Conservation (phyloP, 164 flowering plant species). For the Vitis amurensis region DNA sequence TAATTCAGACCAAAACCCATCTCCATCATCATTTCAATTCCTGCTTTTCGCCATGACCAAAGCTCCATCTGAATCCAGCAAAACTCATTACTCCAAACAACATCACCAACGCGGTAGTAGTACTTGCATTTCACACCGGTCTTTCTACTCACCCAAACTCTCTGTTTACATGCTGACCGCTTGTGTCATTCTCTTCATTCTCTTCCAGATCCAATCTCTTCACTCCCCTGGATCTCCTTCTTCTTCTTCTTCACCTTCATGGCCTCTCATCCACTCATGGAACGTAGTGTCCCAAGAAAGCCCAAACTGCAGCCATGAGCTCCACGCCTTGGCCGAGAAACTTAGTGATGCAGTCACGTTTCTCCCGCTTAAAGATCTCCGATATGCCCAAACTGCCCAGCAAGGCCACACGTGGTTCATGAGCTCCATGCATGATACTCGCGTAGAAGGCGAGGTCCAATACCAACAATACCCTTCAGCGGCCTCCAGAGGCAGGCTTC, state of each 20-base stretch:
- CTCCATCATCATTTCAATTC: no score
- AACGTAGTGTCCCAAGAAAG: no score
- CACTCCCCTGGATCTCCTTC: neutral
- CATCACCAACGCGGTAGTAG: no score
- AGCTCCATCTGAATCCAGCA: no score
- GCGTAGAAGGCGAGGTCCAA: constrained; percentile 25
- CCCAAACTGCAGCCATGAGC: no score
- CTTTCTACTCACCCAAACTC: neutral
- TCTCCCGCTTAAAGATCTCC: constrained; percentile 38
- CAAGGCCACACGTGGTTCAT: constrained; percentile 44
- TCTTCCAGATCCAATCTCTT: neutral
- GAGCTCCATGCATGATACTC: constrained; percentile 43
- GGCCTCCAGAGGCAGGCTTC: constrained; percentile 26
- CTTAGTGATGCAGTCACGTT: constrained; percentile 36
- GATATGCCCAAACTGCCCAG: constrained; percentile 28
- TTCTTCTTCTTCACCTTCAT: neutral
- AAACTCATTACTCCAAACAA: no score
- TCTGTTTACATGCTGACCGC: neutral
- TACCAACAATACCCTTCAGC: constrained; percentile 33
- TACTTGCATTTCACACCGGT: neutral
- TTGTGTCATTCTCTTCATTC: constrained; percentile 4
- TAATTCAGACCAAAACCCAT: no score
- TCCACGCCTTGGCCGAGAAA: constrained; percentile 2
- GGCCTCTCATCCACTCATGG: no score
- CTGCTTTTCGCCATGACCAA: no score